Percentiles rank a stretch among this genome's conserved stretches.
Evolutionary conservation across 768 basidiomycete genomes (phyloP).

Genomic region (Imleria badia): DNA sequence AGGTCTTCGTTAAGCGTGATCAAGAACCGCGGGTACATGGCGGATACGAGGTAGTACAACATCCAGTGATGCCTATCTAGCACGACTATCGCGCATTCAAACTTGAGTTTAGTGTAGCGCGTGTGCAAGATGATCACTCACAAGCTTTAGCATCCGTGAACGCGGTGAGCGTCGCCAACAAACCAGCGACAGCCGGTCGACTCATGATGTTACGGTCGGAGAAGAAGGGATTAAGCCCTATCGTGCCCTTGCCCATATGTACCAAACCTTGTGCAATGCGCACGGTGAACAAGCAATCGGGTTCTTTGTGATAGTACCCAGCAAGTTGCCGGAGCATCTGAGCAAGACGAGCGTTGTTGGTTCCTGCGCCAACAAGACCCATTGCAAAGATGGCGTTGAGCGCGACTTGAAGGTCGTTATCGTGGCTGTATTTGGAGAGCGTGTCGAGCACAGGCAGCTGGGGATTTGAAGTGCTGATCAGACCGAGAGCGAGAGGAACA

Average conservation of each 20-base stretch:
- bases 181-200: conserved; percentile 83
- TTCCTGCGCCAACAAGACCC: conserved; percentile 97
- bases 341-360: conserved; percentile 96
- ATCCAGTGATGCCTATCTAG: conserved; percentile 98
- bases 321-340: conserved; percentile 98
- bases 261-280: conserved; percentile 94
- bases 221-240: conserved; percentile 97
- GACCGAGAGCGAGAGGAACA: conserved; percentile 92
- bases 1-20: conserved; percentile 95
- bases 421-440: conserved; percentile 97
- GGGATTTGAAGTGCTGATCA: conserved; percentile 94
- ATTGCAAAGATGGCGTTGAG: conserved; percentile 98
- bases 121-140: conserved; percentile 44
- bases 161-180: conserved; percentile 83
- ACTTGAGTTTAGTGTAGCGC: conserved; percentile 3
- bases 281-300: conserved; percentile 95
- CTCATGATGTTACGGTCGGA: conserved; percentile 88
- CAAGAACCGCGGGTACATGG: conserved; percentile 98
- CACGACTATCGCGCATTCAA: conserved; percentile 57
- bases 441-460: conserved; percentile 94
- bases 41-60: conserved; percentile 92
- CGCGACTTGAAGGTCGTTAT: conserved; percentile 95
- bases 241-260: conserved; percentile 99
- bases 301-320: conserved; percentile 97
- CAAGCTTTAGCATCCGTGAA: conserved; percentile 94